A percentile compares a stretch with the other conserved stretches of the same genome.
phyloP scores from a whole-genome alignment of 2,329 filamentous ascomycete genomes.

The Pseudopithomyces chartarum region DNA sequence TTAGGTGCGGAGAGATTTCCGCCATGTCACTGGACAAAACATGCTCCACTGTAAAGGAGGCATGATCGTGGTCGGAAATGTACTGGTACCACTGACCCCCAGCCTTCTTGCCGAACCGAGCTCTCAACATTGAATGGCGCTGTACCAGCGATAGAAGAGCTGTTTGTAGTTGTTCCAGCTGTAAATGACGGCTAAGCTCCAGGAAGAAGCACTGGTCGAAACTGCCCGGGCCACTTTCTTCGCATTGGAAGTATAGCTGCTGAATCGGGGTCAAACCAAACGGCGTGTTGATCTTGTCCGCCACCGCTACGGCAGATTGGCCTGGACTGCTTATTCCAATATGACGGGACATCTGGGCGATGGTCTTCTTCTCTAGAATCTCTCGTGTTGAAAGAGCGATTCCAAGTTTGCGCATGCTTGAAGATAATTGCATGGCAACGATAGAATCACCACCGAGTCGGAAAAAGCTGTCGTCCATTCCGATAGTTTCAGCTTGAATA shows the following conservation, averaged over 20 bases:
- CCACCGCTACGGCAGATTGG: not conserved
- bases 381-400: constrained; percentile 26
- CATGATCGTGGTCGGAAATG: constrained; percentile 30
- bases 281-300: not conserved
- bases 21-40: no score
- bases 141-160: no score
- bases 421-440: not conserved
- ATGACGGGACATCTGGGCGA: constrained; percentile 37
- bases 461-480: not conserved
- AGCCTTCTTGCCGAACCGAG: constrained; percentile 38
- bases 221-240: constrained; percentile 3
- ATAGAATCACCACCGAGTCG: not conserved
- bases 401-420: no score
- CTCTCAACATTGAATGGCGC: constrained; percentile 5
- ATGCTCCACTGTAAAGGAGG: not conserved
- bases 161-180: no score
- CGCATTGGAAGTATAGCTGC: constrained; percentile 31
- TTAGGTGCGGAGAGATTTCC: constrained; percentile 15
- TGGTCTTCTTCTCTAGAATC: constrained; percentile 23
- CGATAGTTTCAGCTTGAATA: not conserved
- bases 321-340: not conserved
- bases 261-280: constrained; percentile 40
- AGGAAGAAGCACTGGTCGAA: no score
- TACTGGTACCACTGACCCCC: not conserved
- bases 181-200: no score